phyloP scores from a whole-genome alignment of 2,329 filamentous ascomycete genomes.

The Penicillium polonicum region DNA sequence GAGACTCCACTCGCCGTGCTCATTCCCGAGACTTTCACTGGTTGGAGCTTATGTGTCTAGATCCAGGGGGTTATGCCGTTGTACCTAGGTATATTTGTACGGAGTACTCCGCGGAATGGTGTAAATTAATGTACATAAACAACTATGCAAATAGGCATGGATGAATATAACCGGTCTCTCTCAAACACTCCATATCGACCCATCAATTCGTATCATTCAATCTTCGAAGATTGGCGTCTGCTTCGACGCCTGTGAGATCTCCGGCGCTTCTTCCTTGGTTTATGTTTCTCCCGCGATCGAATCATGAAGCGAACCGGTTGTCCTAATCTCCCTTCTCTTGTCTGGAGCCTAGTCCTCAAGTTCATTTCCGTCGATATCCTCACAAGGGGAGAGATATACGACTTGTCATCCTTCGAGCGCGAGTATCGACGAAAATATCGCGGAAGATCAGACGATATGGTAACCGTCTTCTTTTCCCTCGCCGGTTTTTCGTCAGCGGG shows the following conservation, averaged over 20 bases:
- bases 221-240: neutral
- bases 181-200: neutral
- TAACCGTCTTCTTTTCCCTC: neutral
- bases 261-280: neutral
- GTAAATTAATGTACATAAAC: neutral
- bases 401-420: neutral
- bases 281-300: neutral
- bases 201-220: neutral
- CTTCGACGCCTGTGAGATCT: neutral
- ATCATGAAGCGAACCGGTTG: constrained; percentile 1
- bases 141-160: neutral
- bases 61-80: neutral
- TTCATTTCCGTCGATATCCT: neutral
- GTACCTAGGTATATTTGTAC: no score
- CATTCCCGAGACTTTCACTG: neutral
- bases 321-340: neutral
- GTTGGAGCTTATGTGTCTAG: neutral
- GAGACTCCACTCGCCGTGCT: neutral
- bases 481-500: neutral
- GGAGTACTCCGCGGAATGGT: neutral
- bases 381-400: neutral
- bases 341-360: neutral
- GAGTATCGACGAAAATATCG: neutral
- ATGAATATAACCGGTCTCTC: neutral
- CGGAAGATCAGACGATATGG: constrained; percentile 3